Evolutionary conservation across 2,329 filamentous ascomycete genomes (phyloP), one percentile per base, ranked within the genome.

Genomic region (Diaporthe helianthi): DNA sequence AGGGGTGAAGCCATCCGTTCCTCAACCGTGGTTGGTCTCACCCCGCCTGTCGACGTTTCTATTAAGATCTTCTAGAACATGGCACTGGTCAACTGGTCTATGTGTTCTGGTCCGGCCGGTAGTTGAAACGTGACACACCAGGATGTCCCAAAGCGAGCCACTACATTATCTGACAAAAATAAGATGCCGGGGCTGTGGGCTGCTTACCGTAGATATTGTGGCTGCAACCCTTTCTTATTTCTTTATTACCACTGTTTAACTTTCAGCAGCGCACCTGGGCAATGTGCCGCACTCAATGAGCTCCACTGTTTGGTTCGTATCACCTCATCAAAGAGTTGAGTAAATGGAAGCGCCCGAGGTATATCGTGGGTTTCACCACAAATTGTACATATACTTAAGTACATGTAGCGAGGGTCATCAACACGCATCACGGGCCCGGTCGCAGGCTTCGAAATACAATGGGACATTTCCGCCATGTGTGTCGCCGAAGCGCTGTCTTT

Each of bases 41-140:
- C 41, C 29, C 19, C 51, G 8, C 29, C 29, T 36, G 44, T 13
- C 22, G 41, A 12, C 26, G n/a, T 33, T 63, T 36, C 15, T 46
- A 15, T 36, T 22, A 19, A 8, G 22, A 29, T 22, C 19, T 63
- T 63, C 58, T 63, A 63, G 58, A 63, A 63, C 29, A n/a, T 12
- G 38, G 55, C 17, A 46, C 38, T 60, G 38, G 38, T 60, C 22
- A 10, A 22, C n/a, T n/a, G n/a, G n/a, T n/a, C n/a, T n/a, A 15
- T 15, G 36, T 15, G 47, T 49, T 31, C 13, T 15, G 58, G n/a
- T 22, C 44, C 58, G 41, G n/a, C 7, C 29, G 26, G 24, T 47
- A 33, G 9, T n/a, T 47, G 41, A 61, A 61, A 61, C 58, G 26
- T 61, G 58, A 46, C 58, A n/a, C 44, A 36, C 12, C n/a, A 9